Percentiles rank a stretch among this genome's conserved stretches.
These are phyloP conservation scores for Leccinum solheimii DNA, from an alignment of 1,284 basidiomycete species.

Conservation along the genomic window DNA sequence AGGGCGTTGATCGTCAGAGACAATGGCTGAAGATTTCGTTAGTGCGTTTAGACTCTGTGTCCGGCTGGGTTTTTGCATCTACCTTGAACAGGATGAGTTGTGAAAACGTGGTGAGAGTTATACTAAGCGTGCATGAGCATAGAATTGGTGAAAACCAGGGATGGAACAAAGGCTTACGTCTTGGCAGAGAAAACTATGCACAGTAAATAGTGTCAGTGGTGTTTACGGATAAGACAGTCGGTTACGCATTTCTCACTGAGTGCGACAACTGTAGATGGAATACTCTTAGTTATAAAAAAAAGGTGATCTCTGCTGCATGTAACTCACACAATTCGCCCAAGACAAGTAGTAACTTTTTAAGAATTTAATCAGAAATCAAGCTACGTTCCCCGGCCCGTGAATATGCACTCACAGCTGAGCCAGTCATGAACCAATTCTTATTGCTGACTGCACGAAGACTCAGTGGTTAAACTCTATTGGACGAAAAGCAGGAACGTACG, in stretches of 20 bases:
- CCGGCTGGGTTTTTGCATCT: not conserved
- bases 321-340: conserved; percentile 51
- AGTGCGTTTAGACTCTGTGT: not conserved
- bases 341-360: conserved; percentile 36
- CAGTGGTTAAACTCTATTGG: too few relatives aligned
- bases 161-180: conserved; percentile 36
- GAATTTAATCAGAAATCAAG: not conserved
- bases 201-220: conserved; percentile 3
- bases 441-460: conserved; percentile 28
- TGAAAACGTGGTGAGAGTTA: conserved; percentile 39
- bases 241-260: conserved; percentile 13
- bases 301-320: not conserved
- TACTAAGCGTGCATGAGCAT: conserved; percentile 21
- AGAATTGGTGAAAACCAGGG: not conserved
- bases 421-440: conserved; percentile 13
- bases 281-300: not conserved
- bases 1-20: conserved; percentile 57
- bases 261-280: conserved; percentile 12
- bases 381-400: not conserved
- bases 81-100: conserved; percentile 37
- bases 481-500: conserved; percentile 16
- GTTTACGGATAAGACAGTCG: not conserved
- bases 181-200: conserved; percentile 39
- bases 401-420: conserved; percentile 11
- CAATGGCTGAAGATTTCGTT: conserved; percentile 30